phyloP scores from a whole-genome alignment of 1,284 basidiomycete species.

The Mycena citricolor region DNA sequence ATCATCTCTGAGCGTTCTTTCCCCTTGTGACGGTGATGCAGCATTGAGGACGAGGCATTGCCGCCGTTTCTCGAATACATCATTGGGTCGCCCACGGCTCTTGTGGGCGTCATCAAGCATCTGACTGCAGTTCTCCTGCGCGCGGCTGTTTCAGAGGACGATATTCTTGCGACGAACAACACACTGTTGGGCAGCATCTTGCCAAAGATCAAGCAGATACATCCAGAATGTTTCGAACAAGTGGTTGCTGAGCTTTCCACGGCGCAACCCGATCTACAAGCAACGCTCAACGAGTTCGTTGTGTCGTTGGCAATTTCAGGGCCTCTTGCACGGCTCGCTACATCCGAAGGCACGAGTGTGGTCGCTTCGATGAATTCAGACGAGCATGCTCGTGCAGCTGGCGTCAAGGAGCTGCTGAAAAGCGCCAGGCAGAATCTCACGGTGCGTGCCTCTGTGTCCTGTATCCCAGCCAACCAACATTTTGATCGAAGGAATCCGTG shows the following conservation, averaged over 20 bases:
- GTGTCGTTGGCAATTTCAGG: conserved; percentile 53
- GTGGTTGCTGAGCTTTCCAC: conserved; percentile 39
- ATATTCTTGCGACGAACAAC: conserved; percentile 29
- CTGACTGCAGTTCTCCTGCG: conserved; percentile 38
- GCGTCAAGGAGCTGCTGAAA: conserved; percentile 51
- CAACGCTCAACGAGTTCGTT: conserved; percentile 49
- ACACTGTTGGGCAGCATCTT: too few relatives aligned
- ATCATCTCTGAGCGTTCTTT: too few relatives aligned
- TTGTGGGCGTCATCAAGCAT: conserved; percentile 37
- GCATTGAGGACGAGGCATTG: conserved; percentile 43
- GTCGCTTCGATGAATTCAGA: conserved; percentile 57
- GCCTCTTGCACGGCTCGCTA: too few relatives aligned
- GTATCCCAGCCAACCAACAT: neutral
- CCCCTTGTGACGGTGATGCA: conserved; percentile 26
- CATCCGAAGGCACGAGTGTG: conserved; percentile 28
- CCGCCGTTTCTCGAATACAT: conserved; percentile 44
- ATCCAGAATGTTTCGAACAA: conserved; percentile 47
- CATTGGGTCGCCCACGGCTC: conserved; percentile 40
- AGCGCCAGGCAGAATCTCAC: conserved; percentile 31
- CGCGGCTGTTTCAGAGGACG: conserved; percentile 28
- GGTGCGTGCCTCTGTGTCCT: neutral
- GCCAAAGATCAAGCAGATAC: conserved; percentile 50
- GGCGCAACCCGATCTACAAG: conserved; percentile 40
- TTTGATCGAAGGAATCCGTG: conserved; percentile 42
- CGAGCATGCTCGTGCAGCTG: conserved; percentile 46